These are phyloP conservation scores for Arabidopsis suecica DNA, from an alignment of 345 rosid species.

Conservation along the genomic window DNA sequence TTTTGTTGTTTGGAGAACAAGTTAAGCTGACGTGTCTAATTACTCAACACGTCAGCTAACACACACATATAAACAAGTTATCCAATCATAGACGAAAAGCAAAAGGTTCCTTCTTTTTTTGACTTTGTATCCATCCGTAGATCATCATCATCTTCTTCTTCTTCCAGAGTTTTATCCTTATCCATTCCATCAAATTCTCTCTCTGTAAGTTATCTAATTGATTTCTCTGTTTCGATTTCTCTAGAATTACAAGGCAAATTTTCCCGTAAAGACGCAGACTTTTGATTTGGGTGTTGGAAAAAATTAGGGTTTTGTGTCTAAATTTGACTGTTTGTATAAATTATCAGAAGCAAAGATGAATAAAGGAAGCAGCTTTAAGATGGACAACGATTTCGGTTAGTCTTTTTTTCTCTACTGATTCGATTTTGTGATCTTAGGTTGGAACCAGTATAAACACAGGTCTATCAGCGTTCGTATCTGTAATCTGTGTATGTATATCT, in stretches of 20 bases:
- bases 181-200: constrained; percentile 25
- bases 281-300: neutral
- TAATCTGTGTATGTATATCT: neutral
- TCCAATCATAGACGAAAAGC: constrained; percentile 39
- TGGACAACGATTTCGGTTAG: constrained; percentile 69
- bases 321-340: neutral
- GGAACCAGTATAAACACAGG: too few species aligned
- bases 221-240: constrained; percentile 22
- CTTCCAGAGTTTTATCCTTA: constrained; percentile 27
- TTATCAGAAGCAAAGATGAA: constrained; percentile 48
- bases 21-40: constrained; percentile 33
- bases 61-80: neutral
- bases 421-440: neutral
- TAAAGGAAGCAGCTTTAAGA: constrained; percentile 65
- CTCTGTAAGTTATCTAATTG: constrained; percentile 30
- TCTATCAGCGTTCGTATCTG: neutral
- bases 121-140: neutral
- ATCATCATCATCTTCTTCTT: neutral
- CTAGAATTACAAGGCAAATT: neutral
- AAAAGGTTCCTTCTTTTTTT: constrained; percentile 9
- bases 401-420: constrained; percentile 11
- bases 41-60: constrained; percentile 16
- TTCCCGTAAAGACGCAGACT: neutral
- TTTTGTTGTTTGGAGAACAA: constrained; percentile 35
- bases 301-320: constrained; percentile 8